phyloP scores from a whole-genome alignment of 352 stramenopile genomes.

The Paralagenidium karlingii region DNA sequence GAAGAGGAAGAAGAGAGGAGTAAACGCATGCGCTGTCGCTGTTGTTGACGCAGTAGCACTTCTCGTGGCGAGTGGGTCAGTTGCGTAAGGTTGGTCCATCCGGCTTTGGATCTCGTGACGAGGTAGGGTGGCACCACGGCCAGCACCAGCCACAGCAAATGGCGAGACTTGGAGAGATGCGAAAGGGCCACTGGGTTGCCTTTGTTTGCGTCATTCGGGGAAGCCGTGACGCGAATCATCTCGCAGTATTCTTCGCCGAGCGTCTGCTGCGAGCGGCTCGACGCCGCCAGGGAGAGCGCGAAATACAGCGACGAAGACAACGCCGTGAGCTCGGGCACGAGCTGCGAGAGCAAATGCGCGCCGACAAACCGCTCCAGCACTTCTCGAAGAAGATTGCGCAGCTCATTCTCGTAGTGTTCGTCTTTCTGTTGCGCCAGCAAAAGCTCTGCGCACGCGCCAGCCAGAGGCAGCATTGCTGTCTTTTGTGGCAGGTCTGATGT shows the following conservation, averaged over 20 bases:
- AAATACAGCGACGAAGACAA: conserved; percentile 59
- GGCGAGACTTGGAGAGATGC: conserved; percentile 20
- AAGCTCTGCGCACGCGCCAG: conserved; percentile 57
- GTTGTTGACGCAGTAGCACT: conserved; percentile 21
- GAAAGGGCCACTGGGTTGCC: conserved; percentile 2
- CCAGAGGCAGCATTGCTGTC: no score
- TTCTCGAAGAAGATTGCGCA: conserved; percentile 63
- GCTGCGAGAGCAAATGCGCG: conserved; percentile 57
- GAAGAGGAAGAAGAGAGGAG: no score
- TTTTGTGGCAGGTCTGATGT: no score
- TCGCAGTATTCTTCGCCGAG: conserved; percentile 84
- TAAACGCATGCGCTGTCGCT: no score
- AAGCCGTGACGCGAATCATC: conserved; percentile 40
- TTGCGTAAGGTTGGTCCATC: conserved; percentile 58
- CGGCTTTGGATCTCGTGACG: conserved; percentile 34
- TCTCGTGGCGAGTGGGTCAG: conserved; percentile 51
- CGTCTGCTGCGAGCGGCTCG: conserved; percentile 52
- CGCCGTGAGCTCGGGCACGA: conserved; percentile 57
- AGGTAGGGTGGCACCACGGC: conserved; percentile 52
- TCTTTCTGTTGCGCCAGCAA: conserved; percentile 66
- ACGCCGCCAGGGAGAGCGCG: conserved; percentile 27
- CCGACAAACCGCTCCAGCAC: conserved; percentile 59
- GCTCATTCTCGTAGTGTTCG: conserved; percentile 47
- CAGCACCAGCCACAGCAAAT: conserved; percentile 42
- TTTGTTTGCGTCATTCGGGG: conserved; percentile 2